These are phyloP conservation scores for Puccinia triticina DNA, from an alignment of 1,284 basidiomycete genomes.

Conservation along the genomic window DNA sequence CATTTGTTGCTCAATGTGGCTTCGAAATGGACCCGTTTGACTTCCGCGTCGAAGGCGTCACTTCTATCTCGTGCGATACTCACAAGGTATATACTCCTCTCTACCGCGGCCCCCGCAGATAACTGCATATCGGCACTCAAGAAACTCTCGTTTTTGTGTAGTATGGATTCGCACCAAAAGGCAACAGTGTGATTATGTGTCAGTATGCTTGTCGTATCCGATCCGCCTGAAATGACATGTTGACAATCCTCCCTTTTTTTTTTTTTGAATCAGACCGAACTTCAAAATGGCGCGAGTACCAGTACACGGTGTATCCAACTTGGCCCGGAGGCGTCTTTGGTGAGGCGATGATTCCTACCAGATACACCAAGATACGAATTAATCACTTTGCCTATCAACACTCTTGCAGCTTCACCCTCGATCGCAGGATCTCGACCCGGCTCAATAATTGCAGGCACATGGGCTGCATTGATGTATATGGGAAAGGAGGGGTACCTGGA, in stretches of 20 bases:
- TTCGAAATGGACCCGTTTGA: conserved; percentile 70
- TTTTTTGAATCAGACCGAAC: conserved; percentile 55
- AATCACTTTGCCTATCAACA: neutral
- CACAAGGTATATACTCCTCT: conserved; percentile 69
- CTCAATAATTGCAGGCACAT: conserved; percentile 87
- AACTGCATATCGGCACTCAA: neutral
- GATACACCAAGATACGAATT: neutral
- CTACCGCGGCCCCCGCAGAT: neutral
- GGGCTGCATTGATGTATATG: conserved; percentile 93
- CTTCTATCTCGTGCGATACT: conserved; percentile 69
- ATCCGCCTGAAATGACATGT: neutral
- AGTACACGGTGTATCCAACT: conserved; percentile 59
- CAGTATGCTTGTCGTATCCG: neutral
- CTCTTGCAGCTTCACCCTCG: conserved; percentile 55
- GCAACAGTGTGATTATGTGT: conserved; percentile 56
- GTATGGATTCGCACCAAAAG: conserved; percentile 85
- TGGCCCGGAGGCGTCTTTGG: conserved; percentile 60
- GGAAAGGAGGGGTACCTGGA: conserved; percentile 89
- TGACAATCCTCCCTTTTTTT: conserved; percentile 33
- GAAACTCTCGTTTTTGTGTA: conserved; percentile 57
- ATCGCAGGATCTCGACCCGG: conserved; percentile 70
- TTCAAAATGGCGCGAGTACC: conserved; percentile 56
- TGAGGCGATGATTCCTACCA: neutral
- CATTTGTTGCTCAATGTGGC: conserved; percentile 73
- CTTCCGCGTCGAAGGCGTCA: conserved; percentile 85